These are phyloP conservation scores for Leucoagaricus sp. DNA, from an alignment of 1,284 basidiomycete genomes.

Conservation along the genomic window DNA sequence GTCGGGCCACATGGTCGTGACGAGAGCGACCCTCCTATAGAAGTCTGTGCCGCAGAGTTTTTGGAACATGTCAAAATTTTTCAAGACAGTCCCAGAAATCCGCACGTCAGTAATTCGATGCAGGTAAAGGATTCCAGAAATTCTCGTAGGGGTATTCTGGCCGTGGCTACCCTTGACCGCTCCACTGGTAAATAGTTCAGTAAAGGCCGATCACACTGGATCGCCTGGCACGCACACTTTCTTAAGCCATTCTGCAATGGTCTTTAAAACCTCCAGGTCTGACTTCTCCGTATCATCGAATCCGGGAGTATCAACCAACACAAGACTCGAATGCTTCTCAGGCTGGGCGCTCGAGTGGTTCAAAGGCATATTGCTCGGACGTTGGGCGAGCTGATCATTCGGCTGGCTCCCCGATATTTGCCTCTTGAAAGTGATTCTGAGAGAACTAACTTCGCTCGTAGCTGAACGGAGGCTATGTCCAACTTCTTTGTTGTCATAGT, in stretches of 20 bases:
- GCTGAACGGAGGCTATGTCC: too few relatives aligned
- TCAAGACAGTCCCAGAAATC: not conserved
- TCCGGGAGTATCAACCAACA: not conserved
- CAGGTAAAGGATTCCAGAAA: not conserved
- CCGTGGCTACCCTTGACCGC: too few relatives aligned
- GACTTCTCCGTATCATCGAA: not conserved
- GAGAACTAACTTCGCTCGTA: too few relatives aligned
- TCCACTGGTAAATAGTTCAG: too few relatives aligned
- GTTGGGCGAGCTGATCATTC: too few relatives aligned
- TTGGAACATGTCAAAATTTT: constrained; percentile 1
- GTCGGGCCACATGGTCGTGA: constrained; percentile 4
- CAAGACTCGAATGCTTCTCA: not conserved
- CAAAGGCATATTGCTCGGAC: too few relatives aligned
- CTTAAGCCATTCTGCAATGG: not conserved
- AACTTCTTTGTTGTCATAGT: constrained; percentile 7
- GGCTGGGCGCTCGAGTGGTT: too few relatives aligned
- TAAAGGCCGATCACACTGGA: too few relatives aligned
- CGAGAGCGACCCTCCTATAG: not conserved
- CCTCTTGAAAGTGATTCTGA: too few relatives aligned
- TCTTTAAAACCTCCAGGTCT: not conserved
- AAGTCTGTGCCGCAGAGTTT: constrained; percentile 2
- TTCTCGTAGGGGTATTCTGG: too few relatives aligned
- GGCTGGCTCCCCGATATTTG: too few relatives aligned
- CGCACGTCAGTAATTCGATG: not conserved
- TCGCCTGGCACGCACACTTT: too few relatives aligned